These are phyloP conservation scores for Helotiales sp. DNA, from an alignment of 2,329 filamentous ascomycete species.

Conservation along the genomic window DNA sequence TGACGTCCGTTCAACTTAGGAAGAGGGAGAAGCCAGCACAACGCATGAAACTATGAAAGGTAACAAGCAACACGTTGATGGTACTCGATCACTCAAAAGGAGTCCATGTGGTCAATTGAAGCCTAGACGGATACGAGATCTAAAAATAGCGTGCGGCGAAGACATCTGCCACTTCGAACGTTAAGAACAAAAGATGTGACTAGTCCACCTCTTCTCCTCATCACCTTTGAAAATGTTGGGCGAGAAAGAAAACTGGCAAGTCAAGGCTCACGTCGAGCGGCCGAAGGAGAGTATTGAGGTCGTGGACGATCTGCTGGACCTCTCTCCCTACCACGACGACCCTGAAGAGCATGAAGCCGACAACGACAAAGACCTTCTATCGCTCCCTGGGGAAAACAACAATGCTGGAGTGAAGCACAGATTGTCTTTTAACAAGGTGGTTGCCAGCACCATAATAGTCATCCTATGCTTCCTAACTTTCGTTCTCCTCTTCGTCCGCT, in stretches of 20 bases:
- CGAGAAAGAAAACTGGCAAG: not conserved
- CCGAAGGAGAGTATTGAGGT: not conserved
- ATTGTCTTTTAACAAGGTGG: not conserved
- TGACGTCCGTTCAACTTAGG: no score
- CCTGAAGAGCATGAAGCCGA: not conserved
- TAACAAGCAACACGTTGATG: no score
- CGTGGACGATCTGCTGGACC: not conserved
- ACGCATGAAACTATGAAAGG: no score
- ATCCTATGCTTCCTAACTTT: not conserved
- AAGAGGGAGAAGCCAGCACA: no score
- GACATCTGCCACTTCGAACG: no score
- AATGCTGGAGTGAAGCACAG: not conserved
- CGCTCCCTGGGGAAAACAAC: not conserved
- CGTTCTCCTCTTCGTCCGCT: not conserved
- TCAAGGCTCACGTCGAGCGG: no score
- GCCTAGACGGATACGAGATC: no score
- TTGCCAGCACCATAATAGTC: not conserved
- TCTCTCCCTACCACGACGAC: not conserved
- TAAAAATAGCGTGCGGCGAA: no score
- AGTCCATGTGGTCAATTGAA: no score
- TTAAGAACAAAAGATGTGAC: no score
- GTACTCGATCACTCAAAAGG: no score
- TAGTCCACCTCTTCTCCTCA: not conserved
- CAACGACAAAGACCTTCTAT: not conserved
- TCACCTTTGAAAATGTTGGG: not conserved